A percentile compares a stretch with the other conserved stretches of the same genome.
These are phyloP conservation scores for Tolypocladium inflatum DNA, from an alignment of 2,329 filamentous ascomycete species.

Conservation along the genomic window DNA sequence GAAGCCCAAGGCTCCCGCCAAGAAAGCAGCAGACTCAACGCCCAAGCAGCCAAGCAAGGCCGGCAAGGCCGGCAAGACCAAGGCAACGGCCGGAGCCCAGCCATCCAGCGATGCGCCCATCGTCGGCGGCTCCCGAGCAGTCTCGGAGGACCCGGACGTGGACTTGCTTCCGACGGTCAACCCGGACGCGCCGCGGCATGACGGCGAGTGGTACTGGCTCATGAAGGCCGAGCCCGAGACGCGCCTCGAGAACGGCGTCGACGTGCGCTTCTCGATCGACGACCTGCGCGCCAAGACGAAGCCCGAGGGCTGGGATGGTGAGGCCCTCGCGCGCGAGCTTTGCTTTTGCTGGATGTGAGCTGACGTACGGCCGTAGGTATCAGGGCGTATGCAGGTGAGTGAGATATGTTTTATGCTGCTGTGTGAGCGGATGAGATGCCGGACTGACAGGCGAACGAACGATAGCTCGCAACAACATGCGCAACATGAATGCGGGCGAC, in stretches of 20 bases:
- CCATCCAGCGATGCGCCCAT: background rate
- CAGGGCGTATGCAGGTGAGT: conserved; percentile 35
- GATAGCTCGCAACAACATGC: conserved; percentile 75
- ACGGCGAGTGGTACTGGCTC: conserved; percentile 57
- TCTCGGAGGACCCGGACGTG: conserved; percentile 18
- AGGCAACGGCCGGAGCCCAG: background rate
- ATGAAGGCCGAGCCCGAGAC: conserved; percentile 86
- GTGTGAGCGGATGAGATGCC: background rate
- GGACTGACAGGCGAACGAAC: background rate
- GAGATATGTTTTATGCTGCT: background rate
- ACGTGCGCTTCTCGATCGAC: conserved; percentile 92
- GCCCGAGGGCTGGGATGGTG: conserved; percentile 89
- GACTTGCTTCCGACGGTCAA: conserved; percentile 26
- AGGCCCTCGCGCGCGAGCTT: conserved; percentile 13
- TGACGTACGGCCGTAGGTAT: conserved; percentile 26
- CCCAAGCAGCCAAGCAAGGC: background rate
- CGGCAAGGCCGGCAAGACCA: background rate
- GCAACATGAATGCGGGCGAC: conserved; percentile 84
- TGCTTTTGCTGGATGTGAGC: background rate
- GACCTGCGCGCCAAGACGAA: conserved; percentile 63
- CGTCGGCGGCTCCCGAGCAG: conserved; percentile 1
- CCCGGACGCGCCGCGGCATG: conserved; percentile 26
- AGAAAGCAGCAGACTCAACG: background rate
- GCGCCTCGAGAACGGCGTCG: conserved; percentile 74
- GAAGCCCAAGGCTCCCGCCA: background rate